Conservation (phyloP, 768 basidiomycete species). For the Fibroporia radiculosa region DNA sequence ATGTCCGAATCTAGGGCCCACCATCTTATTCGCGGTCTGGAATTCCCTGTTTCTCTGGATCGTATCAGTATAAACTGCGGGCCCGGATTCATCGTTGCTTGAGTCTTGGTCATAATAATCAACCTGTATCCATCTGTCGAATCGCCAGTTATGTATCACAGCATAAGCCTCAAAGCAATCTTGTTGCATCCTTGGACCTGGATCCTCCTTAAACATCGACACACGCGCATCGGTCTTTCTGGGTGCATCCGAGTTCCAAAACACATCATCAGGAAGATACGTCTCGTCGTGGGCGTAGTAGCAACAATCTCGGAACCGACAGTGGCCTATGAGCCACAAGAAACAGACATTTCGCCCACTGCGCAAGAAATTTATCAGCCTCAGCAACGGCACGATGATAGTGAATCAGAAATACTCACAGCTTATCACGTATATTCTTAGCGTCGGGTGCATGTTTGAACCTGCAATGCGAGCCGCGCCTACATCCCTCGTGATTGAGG, state of each 20-base stretch:
- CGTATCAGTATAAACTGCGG: neutral
- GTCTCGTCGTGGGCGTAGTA: conserved; percentile 41
- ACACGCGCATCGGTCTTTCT: too few species aligned
- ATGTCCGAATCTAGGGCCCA: too few species aligned
- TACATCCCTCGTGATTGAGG: conserved; percentile 49
- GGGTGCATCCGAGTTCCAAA: too few species aligned
- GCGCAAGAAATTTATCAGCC: neutral
- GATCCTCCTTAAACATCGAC: too few species aligned
- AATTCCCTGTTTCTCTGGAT: neutral
- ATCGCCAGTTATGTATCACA: neutral
- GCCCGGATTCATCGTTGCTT: too few species aligned
- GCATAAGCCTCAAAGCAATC: too few species aligned
- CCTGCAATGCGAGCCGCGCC: conserved; percentile 31
- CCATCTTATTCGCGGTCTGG: neutral
- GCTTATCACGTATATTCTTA: conserved; percentile 45
- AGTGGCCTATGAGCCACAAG: conserved; percentile 31
- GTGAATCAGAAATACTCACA: conserved; percentile 30
- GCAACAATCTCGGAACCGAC: conserved; percentile 34
- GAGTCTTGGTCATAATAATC: too few species aligned
- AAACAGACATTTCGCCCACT: conserved; percentile 50
- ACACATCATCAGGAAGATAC: conserved; percentile 33
- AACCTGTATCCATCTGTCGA: too few species aligned
- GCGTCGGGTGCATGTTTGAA: conserved; percentile 49
- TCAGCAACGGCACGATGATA: neutral
- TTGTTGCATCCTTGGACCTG: too few species aligned